A percentile compares a stretch with the other conserved stretches of the same genome.
phyloP scores from a whole-genome alignment of 163 green algal species.

The Chloromonas sp. region DNA sequence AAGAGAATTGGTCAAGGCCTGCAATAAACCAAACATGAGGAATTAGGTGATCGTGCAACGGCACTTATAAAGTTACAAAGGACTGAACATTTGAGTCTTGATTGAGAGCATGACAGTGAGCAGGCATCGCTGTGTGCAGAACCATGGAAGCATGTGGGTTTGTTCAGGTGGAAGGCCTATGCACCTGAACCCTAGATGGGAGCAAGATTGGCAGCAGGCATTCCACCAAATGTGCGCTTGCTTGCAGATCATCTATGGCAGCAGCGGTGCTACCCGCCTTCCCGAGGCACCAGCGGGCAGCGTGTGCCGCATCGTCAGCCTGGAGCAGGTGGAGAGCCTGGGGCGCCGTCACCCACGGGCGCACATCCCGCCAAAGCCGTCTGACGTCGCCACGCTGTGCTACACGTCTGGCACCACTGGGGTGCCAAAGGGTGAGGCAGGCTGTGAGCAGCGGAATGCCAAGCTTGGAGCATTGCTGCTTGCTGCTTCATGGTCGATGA shows the following conservation, averaged over 20 bases:
- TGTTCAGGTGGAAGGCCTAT: no score
- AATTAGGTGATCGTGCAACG: no score
- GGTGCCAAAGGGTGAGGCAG: constrained; percentile 77
- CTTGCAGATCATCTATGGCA: constrained; percentile 49
- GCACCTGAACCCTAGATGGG: no score
- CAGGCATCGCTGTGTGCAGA: no score
- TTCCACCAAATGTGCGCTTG: background rate
- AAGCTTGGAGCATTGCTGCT: no score
- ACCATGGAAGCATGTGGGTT: no score
- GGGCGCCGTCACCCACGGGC: constrained; percentile 63
- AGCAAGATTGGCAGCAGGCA: background rate
- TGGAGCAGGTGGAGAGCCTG: constrained; percentile 64
- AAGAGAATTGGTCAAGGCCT: no score
- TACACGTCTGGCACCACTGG: constrained; percentile 97
- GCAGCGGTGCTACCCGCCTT: constrained; percentile 16
- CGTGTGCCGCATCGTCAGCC: constrained; percentile 46
- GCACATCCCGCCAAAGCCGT: constrained; percentile 69
- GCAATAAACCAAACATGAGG: no score
- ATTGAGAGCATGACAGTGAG: no score
- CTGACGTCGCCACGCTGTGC: constrained; percentile 83
- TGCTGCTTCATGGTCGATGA: no score
- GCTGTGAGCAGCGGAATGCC: background rate
- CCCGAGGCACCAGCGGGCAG: constrained; percentile 33
- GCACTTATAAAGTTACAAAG: no score
- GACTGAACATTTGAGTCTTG: no score